Percentiles rank a stretch among this genome's conserved stretches.
Conservation (phyloP, 257 asterid genomes). For the Jacaranda mimosifolia region DNA sequence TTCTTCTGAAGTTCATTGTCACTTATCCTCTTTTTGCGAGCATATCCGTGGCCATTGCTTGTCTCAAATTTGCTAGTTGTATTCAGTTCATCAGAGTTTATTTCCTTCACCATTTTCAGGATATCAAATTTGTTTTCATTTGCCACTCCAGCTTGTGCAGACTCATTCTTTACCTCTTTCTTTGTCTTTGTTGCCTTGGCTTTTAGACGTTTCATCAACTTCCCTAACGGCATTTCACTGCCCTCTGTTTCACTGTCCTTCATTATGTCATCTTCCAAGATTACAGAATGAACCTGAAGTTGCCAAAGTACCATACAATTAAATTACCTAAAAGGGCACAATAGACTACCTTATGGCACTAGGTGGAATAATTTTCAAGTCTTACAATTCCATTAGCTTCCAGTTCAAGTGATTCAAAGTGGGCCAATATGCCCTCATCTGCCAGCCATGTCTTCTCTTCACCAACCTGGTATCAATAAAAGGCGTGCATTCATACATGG, state of each 20-base stretch:
- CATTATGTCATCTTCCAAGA: conserved; percentile 73
- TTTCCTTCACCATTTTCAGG: conserved; percentile 86
- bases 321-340: conserved; percentile 30
- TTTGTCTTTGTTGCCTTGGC: conserved; percentile 86
- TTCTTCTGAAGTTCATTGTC: conserved; percentile 62
- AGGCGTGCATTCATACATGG: conserved; percentile 35
- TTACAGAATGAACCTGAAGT: conserved; percentile 67
- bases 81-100: conserved; percentile 67
- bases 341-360: not conserved
- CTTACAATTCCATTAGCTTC: conserved; percentile 86
- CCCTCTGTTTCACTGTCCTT: conserved; percentile 95
- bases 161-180: conserved; percentile 71
- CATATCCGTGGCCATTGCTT: conserved; percentile 70
- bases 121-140: conserved; percentile 73
- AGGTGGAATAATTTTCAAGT: conserved; percentile 25
- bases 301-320: conserved; percentile 30
- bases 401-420: conserved; percentile 81
- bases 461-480: conserved; percentile 55
- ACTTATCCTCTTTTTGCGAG: conserved; percentile 51
- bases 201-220: conserved; percentile 86
- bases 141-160: conserved; percentile 53
- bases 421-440: conserved; percentile 74
- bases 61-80: conserved; percentile 67
- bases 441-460: conserved; percentile 90
- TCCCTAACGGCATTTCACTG: conserved; percentile 91